A percentile compares a stretch with the other conserved stretches of the same genome.
These are phyloP conservation scores for Pestalotiopsis sp. DNA, from an alignment of 2,329 filamentous ascomycete species.

Conservation along the genomic window DNA sequence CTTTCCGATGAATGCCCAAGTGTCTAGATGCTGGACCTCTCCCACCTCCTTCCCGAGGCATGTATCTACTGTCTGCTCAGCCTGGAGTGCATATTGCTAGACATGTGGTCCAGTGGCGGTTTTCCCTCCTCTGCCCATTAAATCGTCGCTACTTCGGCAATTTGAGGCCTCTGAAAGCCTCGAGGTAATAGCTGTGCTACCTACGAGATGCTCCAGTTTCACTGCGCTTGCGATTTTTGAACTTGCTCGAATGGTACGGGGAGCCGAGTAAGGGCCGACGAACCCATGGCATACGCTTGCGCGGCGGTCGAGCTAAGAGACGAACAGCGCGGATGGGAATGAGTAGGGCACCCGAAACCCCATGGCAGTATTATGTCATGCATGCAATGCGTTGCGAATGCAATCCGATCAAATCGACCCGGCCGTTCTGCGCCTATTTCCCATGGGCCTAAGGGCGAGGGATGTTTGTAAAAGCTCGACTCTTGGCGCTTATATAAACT, in stretches of 20 bases:
- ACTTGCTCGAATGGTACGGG: background rate
- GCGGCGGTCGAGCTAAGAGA: constrained; percentile 2
- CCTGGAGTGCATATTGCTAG: background rate
- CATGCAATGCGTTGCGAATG: background rate
- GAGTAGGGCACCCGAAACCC: constrained; percentile 1
- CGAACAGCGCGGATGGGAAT: background rate
- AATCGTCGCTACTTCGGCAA: too few species aligned
- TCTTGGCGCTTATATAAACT: background rate
- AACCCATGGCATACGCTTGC: constrained; percentile 7
- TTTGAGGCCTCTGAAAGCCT: too few species aligned
- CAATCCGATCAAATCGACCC: background rate
- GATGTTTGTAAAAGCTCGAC: background rate
- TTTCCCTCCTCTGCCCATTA: too few species aligned
- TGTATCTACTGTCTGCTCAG: background rate
- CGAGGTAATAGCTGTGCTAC: too few species aligned
- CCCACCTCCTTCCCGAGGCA: background rate
- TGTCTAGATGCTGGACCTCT: background rate
- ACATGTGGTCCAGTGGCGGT: background rate
- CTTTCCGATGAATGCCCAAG: background rate
- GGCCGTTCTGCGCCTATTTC: background rate
- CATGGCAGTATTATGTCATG: constrained; percentile 6
- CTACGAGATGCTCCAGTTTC: background rate
- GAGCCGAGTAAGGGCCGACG: constrained; percentile 7
- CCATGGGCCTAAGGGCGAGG: background rate
- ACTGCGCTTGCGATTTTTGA: background rate